These are phyloP conservation scores for Cyberlindnera americana DNA, from an alignment of 805 yeast genomes.

Conservation along the genomic window DNA sequence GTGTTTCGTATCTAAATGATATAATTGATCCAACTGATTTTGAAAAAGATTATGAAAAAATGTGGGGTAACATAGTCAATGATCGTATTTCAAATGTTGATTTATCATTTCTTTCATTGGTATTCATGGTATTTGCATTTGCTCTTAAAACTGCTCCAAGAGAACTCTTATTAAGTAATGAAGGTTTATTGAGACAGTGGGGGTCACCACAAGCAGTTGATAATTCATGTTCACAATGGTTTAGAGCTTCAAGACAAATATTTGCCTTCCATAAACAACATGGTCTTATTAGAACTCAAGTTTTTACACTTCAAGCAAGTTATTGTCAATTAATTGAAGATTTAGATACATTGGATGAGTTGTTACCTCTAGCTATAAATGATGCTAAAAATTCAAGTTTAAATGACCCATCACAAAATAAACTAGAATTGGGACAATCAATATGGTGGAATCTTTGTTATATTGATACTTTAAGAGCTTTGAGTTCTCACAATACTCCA, in stretches of 20 bases:
- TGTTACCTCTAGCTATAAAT: constrained; percentile 8
- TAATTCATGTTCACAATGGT: constrained; percentile 10
- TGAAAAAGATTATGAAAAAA: constrained; percentile 13
- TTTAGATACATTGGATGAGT: constrained; percentile 6
- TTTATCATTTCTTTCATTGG: constrained; percentile 13
- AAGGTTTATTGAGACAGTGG: constrained; percentile 6
- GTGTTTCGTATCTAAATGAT: constrained; percentile 9
- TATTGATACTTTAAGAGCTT: constrained; percentile 13
- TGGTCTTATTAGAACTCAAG: constrained; percentile 6
- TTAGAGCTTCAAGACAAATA: constrained; percentile 19
- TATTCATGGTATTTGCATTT: constrained; percentile 12
- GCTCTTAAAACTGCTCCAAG: constrained; percentile 12
- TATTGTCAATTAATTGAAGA: constrained; percentile 9
- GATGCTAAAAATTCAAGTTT: constrained; percentile 7
- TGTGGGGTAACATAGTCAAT: constrained; percentile 13
- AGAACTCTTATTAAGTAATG: constrained; percentile 11
- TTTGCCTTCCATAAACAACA: constrained; percentile 11
- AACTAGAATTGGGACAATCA: constrained; percentile 5
- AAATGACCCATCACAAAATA: constrained; percentile 3
- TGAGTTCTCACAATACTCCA: constrained; percentile 10
- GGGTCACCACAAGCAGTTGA: constrained; percentile 3
- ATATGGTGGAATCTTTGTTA: constrained; percentile 18
- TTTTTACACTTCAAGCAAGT: constrained; percentile 7
- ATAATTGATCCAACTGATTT: constrained; percentile 10
- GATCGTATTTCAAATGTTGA: constrained; percentile 12